Evolutionary conservation across 352 stramenopile species (phyloP), one percentile per base, ranked within the genome.

Genomic region (Phytopythium montanum): DNA sequence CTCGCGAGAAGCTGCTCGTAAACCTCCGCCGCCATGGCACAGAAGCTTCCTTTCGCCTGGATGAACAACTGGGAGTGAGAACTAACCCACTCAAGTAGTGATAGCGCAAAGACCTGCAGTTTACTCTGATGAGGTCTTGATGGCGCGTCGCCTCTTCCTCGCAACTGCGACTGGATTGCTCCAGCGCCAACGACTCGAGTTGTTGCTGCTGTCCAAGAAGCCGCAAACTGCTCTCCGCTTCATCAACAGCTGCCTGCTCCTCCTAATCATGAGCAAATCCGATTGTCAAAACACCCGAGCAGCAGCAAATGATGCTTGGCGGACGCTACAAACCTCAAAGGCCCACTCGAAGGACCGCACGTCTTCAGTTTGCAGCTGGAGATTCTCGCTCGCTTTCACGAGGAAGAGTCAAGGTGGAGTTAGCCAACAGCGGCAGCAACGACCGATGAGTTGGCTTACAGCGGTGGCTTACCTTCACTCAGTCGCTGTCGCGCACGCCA

Each of bases 1-100:
- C 28, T 29, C 5, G 33, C 33, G 7, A 46, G 33, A 33, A 57
- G 52, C 33, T 57, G 31, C 12, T 48, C 52, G 16, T 59, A 51
- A 26, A 61, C 73, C 62, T 49, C 70, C 64, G 26, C 66, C 65
- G 56, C 59, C 67, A 78, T 78, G 25, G 12, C 42, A 55, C 59
- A 44, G 16, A 65, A 69, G 48, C 66, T 78, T 34, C 58, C 51
- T 61, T 54, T 66, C 14, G 34, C 56, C 70, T 77, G 36, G 3
- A 23, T 13, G 42, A 10, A 28, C 16, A 25, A 49, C 42, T 21
- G 2, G 16, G 6, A 18, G 16, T 44, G 14, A 44, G 38, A 41
- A 44, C 16, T 14, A 36, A 36, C 38, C 16, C 4, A 21, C 38
- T 44, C 38, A 6, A 44, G 38, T 18, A 44, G 38, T 21, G 5